Conservation (phyloP, 208 protist genomes). For the Crithidia sp. region DNA sequence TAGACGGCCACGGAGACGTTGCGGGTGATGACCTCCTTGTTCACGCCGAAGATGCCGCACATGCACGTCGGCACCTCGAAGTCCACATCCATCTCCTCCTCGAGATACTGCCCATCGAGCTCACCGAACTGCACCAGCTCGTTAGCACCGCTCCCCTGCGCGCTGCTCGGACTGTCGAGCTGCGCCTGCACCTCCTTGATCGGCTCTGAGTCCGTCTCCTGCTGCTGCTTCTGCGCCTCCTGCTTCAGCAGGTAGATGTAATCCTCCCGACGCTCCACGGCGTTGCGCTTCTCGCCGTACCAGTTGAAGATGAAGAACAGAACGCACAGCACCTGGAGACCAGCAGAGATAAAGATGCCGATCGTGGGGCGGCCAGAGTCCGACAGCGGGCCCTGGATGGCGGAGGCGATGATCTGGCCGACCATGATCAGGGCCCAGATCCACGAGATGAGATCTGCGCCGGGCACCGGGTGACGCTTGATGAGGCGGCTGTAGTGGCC, state of each 20-base stretch:
- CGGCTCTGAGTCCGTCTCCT: slow-evolving; percentile 5
- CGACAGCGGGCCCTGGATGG: slow-evolving; percentile 57
- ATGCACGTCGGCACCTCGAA: slow-evolving; percentile 22
- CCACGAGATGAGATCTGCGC: slow-evolving; percentile 63
- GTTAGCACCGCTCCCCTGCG: neutral
- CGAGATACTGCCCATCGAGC: neutral
- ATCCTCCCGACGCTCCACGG: slow-evolving; percentile 50
- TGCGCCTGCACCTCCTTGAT: slow-evolving; percentile 7
- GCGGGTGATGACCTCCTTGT: slow-evolving; percentile 34
- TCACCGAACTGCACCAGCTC: slow-evolving; percentile 10
- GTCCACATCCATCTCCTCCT: slow-evolving; percentile 6
- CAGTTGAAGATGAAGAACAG: slow-evolving; percentile 71
- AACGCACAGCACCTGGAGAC: slow-evolving; percentile 47
- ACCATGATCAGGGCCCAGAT: slow-evolving; percentile 66
- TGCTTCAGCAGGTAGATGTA: slow-evolving; percentile 33
- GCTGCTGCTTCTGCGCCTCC: slow-evolving; percentile 25
- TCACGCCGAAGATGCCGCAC: slow-evolving; percentile 36
- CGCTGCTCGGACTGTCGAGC: slow-evolving; percentile 8
- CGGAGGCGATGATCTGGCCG: slow-evolving; percentile 47
- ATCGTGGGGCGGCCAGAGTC: slow-evolving; percentile 48
- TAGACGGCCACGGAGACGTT: slow-evolving; percentile 40
- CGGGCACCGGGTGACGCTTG: slow-evolving; percentile 41
- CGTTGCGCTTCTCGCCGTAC: slow-evolving; percentile 69
- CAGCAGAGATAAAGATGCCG: slow-evolving; percentile 59
- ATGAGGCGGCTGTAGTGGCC: slow-evolving; percentile 84